Evolutionary conservation across 1,284 basidiomycete species (phyloP).

Genomic region (Ganoderma resinaceum): DNA sequence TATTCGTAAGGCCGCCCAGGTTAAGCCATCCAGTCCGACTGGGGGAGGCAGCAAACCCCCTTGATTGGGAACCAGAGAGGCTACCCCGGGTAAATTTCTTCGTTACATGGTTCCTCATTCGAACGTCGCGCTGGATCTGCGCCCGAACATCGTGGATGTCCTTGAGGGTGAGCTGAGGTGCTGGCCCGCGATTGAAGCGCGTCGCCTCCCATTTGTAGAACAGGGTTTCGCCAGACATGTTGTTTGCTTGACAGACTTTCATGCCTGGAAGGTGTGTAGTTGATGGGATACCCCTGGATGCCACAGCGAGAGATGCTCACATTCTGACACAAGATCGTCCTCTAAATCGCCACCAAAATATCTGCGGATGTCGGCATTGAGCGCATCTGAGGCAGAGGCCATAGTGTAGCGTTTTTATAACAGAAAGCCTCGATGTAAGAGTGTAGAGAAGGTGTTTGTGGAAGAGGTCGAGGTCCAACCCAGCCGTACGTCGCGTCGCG

Average conservation of each 20-base stretch:
- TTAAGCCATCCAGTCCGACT: constrained; percentile 29
- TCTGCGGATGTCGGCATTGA: neutral
- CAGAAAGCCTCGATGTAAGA: neutral
- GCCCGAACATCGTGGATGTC: constrained; percentile 61
- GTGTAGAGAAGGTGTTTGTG: neutral
- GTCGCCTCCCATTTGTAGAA: constrained; percentile 76
- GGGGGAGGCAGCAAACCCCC: constrained; percentile 19
- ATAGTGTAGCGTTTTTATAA: neutral
- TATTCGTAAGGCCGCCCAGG: constrained; percentile 1
- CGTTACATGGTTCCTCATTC: constrained; percentile 47
- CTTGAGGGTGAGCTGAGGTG: constrained; percentile 54
- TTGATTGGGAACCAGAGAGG: constrained; percentile 29
- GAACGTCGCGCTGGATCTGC: constrained; percentile 58
- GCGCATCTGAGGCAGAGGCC: neutral
- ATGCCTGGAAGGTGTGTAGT: constrained; percentile 51
- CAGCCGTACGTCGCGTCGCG: neutral
- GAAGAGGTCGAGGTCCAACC: neutral
- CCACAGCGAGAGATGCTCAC: constrained; percentile 9
- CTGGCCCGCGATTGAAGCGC: constrained; percentile 47
- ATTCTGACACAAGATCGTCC: constrained; percentile 8
- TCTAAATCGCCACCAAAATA: constrained; percentile 1
- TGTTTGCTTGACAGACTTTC: constrained; percentile 70
- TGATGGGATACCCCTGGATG: neutral
- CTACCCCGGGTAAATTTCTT: constrained; percentile 42
- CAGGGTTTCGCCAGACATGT: constrained; percentile 61